These are phyloP conservation scores for Diaporthe humulicola DNA, from an alignment of 2,329 filamentous ascomycete species.

Conservation along the genomic window DNA sequence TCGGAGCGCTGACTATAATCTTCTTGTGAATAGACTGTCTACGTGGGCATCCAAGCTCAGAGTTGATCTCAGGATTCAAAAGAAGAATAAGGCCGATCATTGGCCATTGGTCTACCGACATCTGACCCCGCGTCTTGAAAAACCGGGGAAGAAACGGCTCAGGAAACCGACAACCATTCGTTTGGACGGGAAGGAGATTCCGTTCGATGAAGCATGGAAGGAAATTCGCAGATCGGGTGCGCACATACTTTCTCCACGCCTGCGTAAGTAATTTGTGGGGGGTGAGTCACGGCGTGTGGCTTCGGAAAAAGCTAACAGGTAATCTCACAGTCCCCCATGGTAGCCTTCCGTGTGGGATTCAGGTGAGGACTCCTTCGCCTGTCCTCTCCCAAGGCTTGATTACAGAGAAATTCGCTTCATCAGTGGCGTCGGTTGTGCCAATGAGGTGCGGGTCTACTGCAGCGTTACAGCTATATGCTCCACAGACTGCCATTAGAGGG, in stretches of 20 bases:
- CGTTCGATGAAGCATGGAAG: slow-evolving; percentile 5
- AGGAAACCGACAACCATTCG: neutral
- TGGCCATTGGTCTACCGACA: slow-evolving; percentile 13
- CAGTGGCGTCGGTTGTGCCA: neutral
- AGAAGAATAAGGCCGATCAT: neutral
- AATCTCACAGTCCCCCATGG: neutral
- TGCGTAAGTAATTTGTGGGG: neutral
- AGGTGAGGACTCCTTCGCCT: neutral
- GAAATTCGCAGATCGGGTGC: slow-evolving; percentile 11
- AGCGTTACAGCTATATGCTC: neutral
- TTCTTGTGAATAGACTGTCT: neutral
- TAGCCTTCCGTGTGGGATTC: neutral
- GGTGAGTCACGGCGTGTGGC: neutral
- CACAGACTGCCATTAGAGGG: neutral
- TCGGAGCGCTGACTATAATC: neutral
- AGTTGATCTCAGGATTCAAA: neutral
- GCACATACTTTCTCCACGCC: neutral
- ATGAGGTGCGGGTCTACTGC: neutral
- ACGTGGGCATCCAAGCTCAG: slow-evolving; percentile 24
- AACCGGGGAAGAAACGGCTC: neutral
- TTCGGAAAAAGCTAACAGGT: neutral
- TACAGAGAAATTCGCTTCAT: neutral
- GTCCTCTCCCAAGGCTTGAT: neutral
- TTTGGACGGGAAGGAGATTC: neutral
- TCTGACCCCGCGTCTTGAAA: neutral